phyloP scores from a whole-genome alignment of 2,329 filamentous ascomycete genomes.

The Xylaria sp. region DNA sequence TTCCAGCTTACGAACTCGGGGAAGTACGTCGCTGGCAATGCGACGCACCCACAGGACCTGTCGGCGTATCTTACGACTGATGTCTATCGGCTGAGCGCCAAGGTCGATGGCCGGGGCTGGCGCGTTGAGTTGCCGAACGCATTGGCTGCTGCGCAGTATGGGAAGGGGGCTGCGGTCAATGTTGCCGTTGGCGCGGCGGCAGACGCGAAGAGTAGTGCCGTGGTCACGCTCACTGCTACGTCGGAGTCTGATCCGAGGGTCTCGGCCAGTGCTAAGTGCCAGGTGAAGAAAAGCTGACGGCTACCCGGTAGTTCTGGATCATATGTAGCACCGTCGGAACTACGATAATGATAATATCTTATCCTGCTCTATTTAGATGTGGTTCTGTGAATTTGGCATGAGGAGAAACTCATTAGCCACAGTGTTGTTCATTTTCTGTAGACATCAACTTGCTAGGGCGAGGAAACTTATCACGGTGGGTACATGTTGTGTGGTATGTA shows the following conservation, averaged over 20 bases:
- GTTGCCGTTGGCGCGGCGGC: constrained; percentile 56
- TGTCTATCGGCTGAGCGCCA: constrained; percentile 59
- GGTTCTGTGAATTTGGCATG: neutral
- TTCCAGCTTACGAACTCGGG: constrained; percentile 62
- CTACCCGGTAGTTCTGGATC: neutral
- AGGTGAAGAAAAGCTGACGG: constrained; percentile 30
- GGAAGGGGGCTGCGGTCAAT: constrained; percentile 52
- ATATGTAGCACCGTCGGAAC: constrained; percentile 7
- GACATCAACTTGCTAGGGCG: neutral
- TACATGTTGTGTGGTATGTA: neutral
- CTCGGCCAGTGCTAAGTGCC: constrained; percentile 28
- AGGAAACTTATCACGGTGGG: neutral
- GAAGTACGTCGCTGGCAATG: constrained; percentile 44
- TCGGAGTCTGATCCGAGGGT: constrained; percentile 56
- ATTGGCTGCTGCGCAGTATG: constrained; percentile 56
- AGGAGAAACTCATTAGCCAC: neutral
- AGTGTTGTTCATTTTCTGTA: neutral
- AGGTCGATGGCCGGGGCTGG: constrained; percentile 60
- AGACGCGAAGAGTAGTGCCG: constrained; percentile 51
- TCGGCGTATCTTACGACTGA: constrained; percentile 56
- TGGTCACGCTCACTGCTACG: constrained; percentile 57
- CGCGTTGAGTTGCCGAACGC: constrained; percentile 56
- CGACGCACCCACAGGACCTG: constrained; percentile 51
- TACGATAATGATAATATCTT: neutral
- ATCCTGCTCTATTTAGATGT: neutral